These are phyloP conservation scores for Rosa lucieae DNA, from an alignment of 306 rosid species.

Conservation along the genomic window DNA sequence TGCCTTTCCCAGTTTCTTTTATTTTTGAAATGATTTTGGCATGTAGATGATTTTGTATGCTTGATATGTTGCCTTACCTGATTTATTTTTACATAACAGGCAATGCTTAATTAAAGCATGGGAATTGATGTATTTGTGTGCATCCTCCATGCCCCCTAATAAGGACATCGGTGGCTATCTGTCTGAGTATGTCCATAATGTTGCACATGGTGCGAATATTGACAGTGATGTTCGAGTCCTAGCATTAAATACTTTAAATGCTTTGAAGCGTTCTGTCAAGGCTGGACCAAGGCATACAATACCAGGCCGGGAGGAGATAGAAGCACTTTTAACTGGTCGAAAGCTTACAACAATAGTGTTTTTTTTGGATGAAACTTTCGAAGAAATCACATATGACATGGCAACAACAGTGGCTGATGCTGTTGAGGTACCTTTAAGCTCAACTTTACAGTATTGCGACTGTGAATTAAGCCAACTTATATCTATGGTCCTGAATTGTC, in stretches of 20 bases:
- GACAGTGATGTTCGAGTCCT: conserved; percentile 76
- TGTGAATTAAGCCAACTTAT: background rate
- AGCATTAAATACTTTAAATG: conserved; percentile 76
- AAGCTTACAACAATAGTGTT: conserved; percentile 91
- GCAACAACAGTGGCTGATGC: conserved; percentile 92
- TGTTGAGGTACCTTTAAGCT: conserved; percentile 64
- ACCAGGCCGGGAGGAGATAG: conserved; percentile 94
- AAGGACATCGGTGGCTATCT: conserved; percentile 86
- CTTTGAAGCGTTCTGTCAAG: conserved; percentile 86
- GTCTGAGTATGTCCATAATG: conserved; percentile 80
- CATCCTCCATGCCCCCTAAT: conserved; percentile 93
- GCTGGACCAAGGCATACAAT: conserved; percentile 88
- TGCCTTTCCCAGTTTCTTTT: conserved; percentile 7
- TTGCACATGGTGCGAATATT: conserved; percentile 55
- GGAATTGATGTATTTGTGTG: conserved; percentile 90
- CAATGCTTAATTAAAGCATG: conserved; percentile 83
- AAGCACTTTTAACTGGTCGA: conserved; percentile 73
- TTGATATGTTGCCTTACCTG: conserved; percentile 9
- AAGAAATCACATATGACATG: conserved; percentile 93
- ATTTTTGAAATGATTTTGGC: conserved; percentile 18
- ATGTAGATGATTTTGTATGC: conserved; percentile 17
- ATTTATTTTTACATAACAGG: conserved; percentile 44
- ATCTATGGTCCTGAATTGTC: background rate
- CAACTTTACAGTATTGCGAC: background rate
- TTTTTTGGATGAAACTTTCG: conserved; percentile 94